phyloP scores from a whole-genome alignment of 495 filamentous ascomycete genomes.

The Aspergillus haitiensis region DNA sequence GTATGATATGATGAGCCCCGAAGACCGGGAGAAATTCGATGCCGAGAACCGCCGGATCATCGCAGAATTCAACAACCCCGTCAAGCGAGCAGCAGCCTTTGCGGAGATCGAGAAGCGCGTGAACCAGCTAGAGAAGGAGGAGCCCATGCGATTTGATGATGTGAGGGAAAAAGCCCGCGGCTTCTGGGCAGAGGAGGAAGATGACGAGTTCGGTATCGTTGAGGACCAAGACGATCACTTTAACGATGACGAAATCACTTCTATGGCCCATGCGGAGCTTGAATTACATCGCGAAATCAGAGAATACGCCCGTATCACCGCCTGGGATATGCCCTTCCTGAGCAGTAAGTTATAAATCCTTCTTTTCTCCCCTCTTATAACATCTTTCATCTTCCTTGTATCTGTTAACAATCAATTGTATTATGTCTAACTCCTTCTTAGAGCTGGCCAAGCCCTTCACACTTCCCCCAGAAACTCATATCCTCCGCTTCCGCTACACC shows the following conservation, averaged over 20 bases:
- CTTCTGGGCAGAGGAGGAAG: constrained; percentile 57
- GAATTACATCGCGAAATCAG: constrained; percentile 86
- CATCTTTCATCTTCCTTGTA: neutral
- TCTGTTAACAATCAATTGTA: neutral
- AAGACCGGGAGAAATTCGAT: constrained; percentile 48
- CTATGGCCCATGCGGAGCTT: constrained; percentile 77
- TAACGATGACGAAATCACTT: constrained; percentile 78
- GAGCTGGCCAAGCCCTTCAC: constrained; percentile 80
- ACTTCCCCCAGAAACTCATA: constrained; percentile 60
- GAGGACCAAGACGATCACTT: constrained; percentile 65
- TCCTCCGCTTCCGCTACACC: constrained; percentile 95
- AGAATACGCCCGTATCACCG: constrained; percentile 81
- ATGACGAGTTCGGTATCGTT: constrained; percentile 50
- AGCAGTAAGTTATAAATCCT: constrained; percentile 59
- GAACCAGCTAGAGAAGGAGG: constrained; percentile 35
- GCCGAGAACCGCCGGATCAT: constrained; percentile 38
- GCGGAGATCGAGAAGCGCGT: constrained; percentile 36
- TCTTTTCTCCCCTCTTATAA: neutral
- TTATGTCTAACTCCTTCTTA: constrained; percentile 1
- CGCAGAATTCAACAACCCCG: constrained; percentile 42
- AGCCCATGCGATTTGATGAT: constrained; percentile 40
- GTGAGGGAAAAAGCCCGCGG: constrained; percentile 30
- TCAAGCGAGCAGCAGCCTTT: constrained; percentile 32
- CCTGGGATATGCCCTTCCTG: constrained; percentile 95
- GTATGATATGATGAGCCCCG: constrained; percentile 50